Conservation (phyloP, 148 eudicot species). For the Nepenthes mirabilis region DNA sequence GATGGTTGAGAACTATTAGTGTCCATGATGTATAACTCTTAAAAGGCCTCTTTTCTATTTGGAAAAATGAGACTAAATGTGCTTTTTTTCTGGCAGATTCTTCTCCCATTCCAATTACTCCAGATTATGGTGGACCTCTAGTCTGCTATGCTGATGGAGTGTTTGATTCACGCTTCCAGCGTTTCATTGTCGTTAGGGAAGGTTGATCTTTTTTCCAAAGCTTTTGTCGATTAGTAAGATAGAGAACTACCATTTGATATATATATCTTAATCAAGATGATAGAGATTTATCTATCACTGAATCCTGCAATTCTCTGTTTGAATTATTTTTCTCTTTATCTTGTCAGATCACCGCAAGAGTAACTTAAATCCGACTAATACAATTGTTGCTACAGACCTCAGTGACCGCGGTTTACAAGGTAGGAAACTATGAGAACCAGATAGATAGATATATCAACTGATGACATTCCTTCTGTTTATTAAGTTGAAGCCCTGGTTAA, state of each 20-base stretch:
- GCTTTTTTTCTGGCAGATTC: constrained; percentile 24
- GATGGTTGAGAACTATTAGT: no score
- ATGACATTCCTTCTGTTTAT: background rate
- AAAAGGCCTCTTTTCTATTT: background rate
- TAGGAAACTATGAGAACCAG: constrained; percentile 18
- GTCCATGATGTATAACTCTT: background rate
- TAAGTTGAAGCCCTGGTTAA: background rate
- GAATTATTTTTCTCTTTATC: background rate
- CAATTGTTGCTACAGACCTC: constrained; percentile 49
- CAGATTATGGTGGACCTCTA: constrained; percentile 58
- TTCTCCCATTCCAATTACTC: constrained; percentile 50
- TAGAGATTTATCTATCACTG: background rate
- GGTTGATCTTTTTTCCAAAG: constrained; percentile 22
- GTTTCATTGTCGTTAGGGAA: constrained; percentile 60
- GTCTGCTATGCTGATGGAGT: constrained; percentile 76
- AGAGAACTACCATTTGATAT: background rate
- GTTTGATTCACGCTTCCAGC: constrained; percentile 44
- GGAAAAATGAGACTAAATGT: background rate
- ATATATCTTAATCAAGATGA: background rate
- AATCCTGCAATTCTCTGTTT: background rate
- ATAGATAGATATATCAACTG: no score
- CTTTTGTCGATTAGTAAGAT: background rate
- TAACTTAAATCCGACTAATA: constrained; percentile 42
- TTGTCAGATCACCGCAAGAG: constrained; percentile 61
- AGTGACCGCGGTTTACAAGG: constrained; percentile 29